Conservation (phyloP, 1,139 yeast species). For the Meyerozyma sp. region DNA sequence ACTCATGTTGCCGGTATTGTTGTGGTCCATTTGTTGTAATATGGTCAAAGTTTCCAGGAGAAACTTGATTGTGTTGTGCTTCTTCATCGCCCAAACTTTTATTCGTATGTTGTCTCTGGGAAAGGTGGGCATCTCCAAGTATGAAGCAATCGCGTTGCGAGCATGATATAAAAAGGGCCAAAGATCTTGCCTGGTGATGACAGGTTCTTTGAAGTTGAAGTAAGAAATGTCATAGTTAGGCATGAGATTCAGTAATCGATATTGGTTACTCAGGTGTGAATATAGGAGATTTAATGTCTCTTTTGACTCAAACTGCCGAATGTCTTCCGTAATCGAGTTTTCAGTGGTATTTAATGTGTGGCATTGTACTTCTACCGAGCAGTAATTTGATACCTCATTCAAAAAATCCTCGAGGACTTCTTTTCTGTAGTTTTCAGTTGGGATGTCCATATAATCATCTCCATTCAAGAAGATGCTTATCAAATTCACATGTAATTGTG, state of each 20-base stretch:
- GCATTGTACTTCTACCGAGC: not conserved
- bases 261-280: slow-evolving; percentile 4
- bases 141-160: not conserved
- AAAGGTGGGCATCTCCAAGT: not conserved
- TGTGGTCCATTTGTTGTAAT: not conserved
- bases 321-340: slow-evolving; percentile 15
- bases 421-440: not conserved
- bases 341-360: not conserved
- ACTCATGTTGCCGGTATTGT: not conserved
- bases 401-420: not conserved
- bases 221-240: not conserved
- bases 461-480: not conserved
- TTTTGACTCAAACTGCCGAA: slow-evolving; percentile 23
- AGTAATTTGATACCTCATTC: not conserved
- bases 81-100: not conserved
- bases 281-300: slow-evolving; percentile 4
- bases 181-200: not conserved
- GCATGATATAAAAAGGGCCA: not conserved
- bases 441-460: not conserved
- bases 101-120: not conserved
- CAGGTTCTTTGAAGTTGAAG: not conserved
- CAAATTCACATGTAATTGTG: not conserved
- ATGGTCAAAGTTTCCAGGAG: not conserved
- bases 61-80: not conserved
- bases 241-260: slow-evolving; percentile 11